Evolutionary conservation across 75 land plant genomes (phyloP).

Genomic region (Pinus taeda): DNA sequence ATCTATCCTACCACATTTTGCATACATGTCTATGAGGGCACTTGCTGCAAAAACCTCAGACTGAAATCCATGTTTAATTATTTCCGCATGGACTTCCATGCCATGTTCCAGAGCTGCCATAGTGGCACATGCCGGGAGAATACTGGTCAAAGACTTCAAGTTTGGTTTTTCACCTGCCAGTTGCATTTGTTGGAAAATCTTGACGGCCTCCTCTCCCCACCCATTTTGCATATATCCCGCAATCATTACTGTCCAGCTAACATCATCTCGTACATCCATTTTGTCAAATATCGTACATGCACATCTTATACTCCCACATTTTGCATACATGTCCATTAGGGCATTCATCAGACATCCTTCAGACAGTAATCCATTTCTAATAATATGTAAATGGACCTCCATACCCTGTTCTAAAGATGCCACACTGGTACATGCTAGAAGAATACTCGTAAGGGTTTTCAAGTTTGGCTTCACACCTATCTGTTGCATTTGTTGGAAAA

Average conservation of each 20-base stretch:
- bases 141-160: background rate
- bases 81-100: constrained; percentile 6
- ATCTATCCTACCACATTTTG: constrained; percentile 12
- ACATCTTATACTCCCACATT: constrained; percentile 12
- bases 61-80: constrained; percentile 14
- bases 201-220: constrained; percentile 6
- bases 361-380: background rate
- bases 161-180: constrained; percentile 11
- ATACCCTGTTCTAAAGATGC: constrained; percentile 13
- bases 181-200: constrained; percentile 15
- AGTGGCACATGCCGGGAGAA: constrained; percentile 5
- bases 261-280: constrained; percentile 9
- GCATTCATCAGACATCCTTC: constrained; percentile 9
- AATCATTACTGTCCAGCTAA: constrained; percentile 25
- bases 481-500: constrained; percentile 7
- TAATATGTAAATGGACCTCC: constrained; percentile 15
- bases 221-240: constrained; percentile 26
- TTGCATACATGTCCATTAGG: constrained; percentile 28
- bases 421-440: constrained; percentile 10
- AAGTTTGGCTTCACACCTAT: constrained; percentile 8
- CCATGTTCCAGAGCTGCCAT: constrained; percentile 5
- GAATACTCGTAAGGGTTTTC: constrained; percentile 13
- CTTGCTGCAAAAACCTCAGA: constrained; percentile 2
- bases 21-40: constrained; percentile 17
- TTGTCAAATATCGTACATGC: constrained; percentile 10